Evolutionary conservation across 2,329 filamentous ascomycete species (phyloP).

Genomic region (Cladosporium sphaerospermum): DNA sequence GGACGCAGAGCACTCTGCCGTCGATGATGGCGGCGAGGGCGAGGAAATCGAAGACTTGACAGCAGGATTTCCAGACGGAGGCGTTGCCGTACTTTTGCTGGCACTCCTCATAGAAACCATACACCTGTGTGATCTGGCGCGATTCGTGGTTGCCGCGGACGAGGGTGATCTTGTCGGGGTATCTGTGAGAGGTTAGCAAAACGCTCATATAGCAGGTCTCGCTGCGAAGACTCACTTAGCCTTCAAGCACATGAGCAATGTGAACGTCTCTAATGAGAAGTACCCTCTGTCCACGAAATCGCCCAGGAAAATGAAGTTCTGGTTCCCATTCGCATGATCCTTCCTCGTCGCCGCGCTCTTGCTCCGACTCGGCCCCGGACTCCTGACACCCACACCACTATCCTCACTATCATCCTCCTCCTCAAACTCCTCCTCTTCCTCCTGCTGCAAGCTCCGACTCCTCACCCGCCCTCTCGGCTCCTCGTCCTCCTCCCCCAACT

Average conservation of each 20-base stretch:
- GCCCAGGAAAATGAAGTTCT: conserved; percentile 67
- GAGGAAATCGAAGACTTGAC: conserved; percentile 72
- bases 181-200: conserved; percentile 40
- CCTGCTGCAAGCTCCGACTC: conserved; percentile 27
- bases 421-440: conserved; percentile 43
- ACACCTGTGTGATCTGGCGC: conserved; percentile 70
- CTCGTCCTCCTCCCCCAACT: conserved; percentile 36
- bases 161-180: conserved; percentile 65
- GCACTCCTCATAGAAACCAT: conserved; percentile 74
- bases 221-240: conserved; percentile 48
- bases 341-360: conserved; percentile 34
- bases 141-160: conserved; percentile 72
- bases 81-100: conserved; percentile 72
- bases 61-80: conserved; percentile 73
- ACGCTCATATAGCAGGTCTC: neutral
- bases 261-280: conserved; percentile 68
- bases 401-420: conserved; percentile 44
- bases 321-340: conserved; percentile 48
- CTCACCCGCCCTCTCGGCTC: conserved; percentile 33
- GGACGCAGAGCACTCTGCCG: conserved; percentile 66
- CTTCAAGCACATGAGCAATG: conserved; percentile 65
- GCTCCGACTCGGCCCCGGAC: conserved; percentile 29
- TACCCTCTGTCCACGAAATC: conserved; percentile 71
- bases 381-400: conserved; percentile 38
- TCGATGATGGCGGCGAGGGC: conserved; percentile 68